Conservation (phyloP, 495 filamentous ascomycete species). For the Penicillium cinerascens region DNA sequence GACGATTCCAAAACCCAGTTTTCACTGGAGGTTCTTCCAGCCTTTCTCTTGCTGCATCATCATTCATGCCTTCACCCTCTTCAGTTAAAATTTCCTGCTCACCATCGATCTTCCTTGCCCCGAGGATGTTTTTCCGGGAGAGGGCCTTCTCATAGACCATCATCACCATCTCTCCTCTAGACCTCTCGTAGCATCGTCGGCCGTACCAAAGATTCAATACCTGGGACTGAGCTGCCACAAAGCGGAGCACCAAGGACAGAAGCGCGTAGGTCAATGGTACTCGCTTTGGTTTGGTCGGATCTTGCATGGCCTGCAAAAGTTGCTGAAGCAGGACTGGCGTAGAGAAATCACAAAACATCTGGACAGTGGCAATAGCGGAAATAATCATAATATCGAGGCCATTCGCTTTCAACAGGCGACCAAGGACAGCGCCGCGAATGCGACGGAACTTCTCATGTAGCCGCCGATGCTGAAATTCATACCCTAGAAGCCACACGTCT, state of each 20-base stretch:
- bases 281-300: conserved; percentile 41
- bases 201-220: conserved; percentile 73
- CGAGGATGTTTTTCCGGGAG: conserved; percentile 65
- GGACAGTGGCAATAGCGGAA: conserved; percentile 54
- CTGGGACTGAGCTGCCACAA: conserved; percentile 61
- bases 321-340: conserved; percentile 68
- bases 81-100: conserved; percentile 5
- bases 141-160: conserved; percentile 86
- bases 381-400: conserved; percentile 70
- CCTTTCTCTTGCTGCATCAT: conserved; percentile 2
- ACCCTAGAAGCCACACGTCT: conserved; percentile 73
- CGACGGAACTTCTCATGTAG: conserved; percentile 70
- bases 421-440: conserved; percentile 66
- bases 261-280: conserved; percentile 64
- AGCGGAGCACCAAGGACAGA: conserved; percentile 54
- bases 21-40: conserved; percentile 1
- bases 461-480: conserved; percentile 70
- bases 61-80: not conserved
- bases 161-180: conserved; percentile 80
- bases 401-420: conserved; percentile 67
- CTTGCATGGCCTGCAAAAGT: conserved; percentile 64
- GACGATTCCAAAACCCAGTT: conserved; percentile 10
- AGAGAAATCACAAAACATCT: conserved; percentile 57
- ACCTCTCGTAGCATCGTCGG: conserved; percentile 72
- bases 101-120: conserved; percentile 26